Evolutionary conservation across 345 rosid genomes (phyloP).

Genomic region (Cochlearia excelsa): DNA sequence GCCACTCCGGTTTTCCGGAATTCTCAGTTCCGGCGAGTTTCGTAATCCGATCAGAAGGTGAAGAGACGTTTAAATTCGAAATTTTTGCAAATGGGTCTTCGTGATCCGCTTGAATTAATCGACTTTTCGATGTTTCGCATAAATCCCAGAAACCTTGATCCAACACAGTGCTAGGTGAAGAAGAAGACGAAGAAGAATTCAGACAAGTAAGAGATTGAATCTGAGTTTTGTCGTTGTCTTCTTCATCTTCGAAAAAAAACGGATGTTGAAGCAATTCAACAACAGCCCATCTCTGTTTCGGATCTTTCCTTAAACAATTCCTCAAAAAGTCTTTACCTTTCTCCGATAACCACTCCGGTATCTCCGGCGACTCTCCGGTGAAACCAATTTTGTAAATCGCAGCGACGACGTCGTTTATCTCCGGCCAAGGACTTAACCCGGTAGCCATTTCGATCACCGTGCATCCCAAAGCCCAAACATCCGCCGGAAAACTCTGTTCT

Average conservation of each 20-base stretch:
- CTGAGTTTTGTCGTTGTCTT: background rate
- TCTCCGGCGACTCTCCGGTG: slow-evolving; percentile 58
- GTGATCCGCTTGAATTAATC: slow-evolving; percentile 19
- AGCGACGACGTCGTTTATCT: slow-evolving; percentile 54
- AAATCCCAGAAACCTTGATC: slow-evolving; percentile 78
- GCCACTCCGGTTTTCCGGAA: slow-evolving; percentile 37
- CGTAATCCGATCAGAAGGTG: slow-evolving; percentile 44
- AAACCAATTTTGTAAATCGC: slow-evolving; percentile 76
- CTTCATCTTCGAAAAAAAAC: slow-evolving; percentile 42
- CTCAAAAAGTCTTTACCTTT: slow-evolving; percentile 58
- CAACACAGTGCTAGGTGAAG: slow-evolving; percentile 71
- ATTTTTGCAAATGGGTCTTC: slow-evolving; percentile 21
- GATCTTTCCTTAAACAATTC: slow-evolving; percentile 61
- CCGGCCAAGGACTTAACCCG: slow-evolving; percentile 71
- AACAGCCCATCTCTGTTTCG: slow-evolving; percentile 59
- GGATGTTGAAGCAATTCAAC: slow-evolving; percentile 68
- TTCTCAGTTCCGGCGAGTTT: slow-evolving; percentile 36
- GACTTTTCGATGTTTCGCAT: slow-evolving; percentile 37
- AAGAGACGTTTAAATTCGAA: slow-evolving; percentile 10
- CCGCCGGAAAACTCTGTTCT: slow-evolving; percentile 77
- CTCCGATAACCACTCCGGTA: slow-evolving; percentile 60
- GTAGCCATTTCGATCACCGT: slow-evolving; percentile 73
- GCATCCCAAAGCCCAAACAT: slow-evolving; percentile 90
- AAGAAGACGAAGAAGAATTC: slow-evolving; percentile 50
- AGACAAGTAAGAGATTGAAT: slow-evolving; percentile 2